Base-by-base conservation (phyloP, 2,329 filamentous ascomycete species). In the Hypoxylon sp. region DNA sequence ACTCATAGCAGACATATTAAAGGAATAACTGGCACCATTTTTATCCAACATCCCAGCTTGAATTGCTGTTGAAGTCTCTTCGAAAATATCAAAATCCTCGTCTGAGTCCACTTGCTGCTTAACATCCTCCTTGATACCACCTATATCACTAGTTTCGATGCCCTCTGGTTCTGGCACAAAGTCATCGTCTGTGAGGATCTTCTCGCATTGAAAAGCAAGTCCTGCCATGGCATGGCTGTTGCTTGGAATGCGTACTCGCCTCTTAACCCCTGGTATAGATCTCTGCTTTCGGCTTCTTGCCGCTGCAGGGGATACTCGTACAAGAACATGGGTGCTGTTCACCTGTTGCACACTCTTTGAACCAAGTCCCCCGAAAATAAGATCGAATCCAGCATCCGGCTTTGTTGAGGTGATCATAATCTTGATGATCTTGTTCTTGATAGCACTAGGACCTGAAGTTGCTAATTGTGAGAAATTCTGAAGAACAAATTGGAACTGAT, bases 61-160 rank as follows among this genome's bases (percentile, higher is more conserved):
- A 10, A 27, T 10, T 39, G 8, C 19, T 11, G 51, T n/a, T 51
- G 19, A 6, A 3, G 13, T 52, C 29, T 52, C 29, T n/a, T 52
- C 51, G 15, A 42, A 54, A 27, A 54, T 54, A 27, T 54, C 51
- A 29, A 54, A 54, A 39, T 54, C 51, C 10, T 54, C 51, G 17
- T 54, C 51, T 1, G 32, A 54, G 7, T 54, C 51, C 2, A 54
- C n/a, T 27, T 39, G 32, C 17, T 42, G 32, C 8, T 1, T 29
- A 17, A 15, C 4, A 24, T 17, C 17, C 7, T 11, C 31, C 17
- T 39, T 11, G 17, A 10, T 17, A 15, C 10, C 8, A 6, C 17
- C 10, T 3, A 24, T 15, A 53, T 27, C 19, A 10, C n/a, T 11
- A 3, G 11, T 15, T 27, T 54, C 51, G 11, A 27, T 54, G 2